Base-by-base conservation (phyloP, 805 yeast species). In the Kodamaea lidongshanica region DNA sequence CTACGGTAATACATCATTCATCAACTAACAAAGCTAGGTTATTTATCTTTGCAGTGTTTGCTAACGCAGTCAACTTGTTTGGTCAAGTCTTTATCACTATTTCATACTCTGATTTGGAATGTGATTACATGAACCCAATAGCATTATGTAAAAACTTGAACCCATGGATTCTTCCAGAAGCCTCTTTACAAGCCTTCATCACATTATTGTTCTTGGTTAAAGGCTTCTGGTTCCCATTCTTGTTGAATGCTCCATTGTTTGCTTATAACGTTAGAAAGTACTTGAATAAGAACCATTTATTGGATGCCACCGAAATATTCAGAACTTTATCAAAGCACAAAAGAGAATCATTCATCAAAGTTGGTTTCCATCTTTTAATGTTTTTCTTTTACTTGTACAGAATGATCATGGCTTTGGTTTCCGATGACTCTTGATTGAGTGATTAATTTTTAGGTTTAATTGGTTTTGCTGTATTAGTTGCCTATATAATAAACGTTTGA, bases 291-390 rank as follows among this genome's bases (percentile, higher is more conserved):
- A 77, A 79, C 55, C 88, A 89, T 55, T 65, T 84, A 41, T 76
- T 88, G 56, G 98, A 92, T 58, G 97, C 97, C 36, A 89, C 98
- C 25, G 96, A 89, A 60, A 92, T 89, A 50, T 92, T 92, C 65
- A 77, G 97, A 67, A 88, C 96, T 23, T 73, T 89, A 52, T 74
- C 85, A 47, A 84, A 81, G 53, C 95, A 88, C 67, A 89, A 92
- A 74, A 82, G 81, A 58, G 97, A 88, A 63, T 73, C 86, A 38
- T 87, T 88, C 54, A 61, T 84, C 56, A 89, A 89, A 60, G 73
- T 92, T 46, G 96, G 92, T 7, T 87, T 85, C 74, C 89, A 86
- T 56, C 70, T 89, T 48, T 59, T 85, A 51, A 67, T 89, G 81
- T 92, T 92, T 74, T 89, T 92, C 80, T 87, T 74, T 71, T 89